Evolutionary conservation across 495 filamentous ascomycete genomes (phyloP), one percentile per base, ranked within the genome.

Genomic region (Neurospora cerealis): DNA sequence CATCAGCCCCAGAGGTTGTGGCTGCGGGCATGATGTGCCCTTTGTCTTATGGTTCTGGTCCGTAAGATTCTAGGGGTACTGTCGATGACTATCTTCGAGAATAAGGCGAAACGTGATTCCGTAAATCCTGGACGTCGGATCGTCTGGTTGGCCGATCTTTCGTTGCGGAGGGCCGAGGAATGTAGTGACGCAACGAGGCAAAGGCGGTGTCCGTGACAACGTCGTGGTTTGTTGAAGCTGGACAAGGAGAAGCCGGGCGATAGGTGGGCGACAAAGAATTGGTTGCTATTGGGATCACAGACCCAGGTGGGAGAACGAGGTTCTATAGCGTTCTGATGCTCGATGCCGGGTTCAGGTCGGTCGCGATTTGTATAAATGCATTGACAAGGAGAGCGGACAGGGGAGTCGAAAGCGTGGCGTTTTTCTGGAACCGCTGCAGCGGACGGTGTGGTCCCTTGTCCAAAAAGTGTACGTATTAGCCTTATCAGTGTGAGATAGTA

Each of bases 1-100:
- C 84, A 77, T 94, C 90, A 70, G 89, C 87, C 75, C 93, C 93
- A 72, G 91, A 91, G 73, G 94, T 86, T 78, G 88, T 91, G 75
- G 93, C 91, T 76, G 90, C 90, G 74, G 93, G 89, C 94, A 97
- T 96, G 75, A 75, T 79, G 77, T 60, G 21, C 74, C 44, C 37
- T 32, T 40, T 70, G 62, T 28, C 42, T 41, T 38, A 17, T 70
- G 54, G 19, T 46, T 34, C 70, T 28, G n/a, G 37, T 42, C 69
- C 5, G 73, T 32, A 72, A 62, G 42, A 48, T 41, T 72, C 24
- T 41, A 40, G 11, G 48, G 71, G 34, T 37, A 36, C 11, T 11
- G 21, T 60, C 21, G 24, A 24, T 60, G 21, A 28, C 5, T 66
- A 66, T 66, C 13, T 34, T 66, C 9, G 28, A 34, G 19, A 15